Conservation (phyloP, 257 asterid genomes). For the Leonotis leonurus region DNA sequence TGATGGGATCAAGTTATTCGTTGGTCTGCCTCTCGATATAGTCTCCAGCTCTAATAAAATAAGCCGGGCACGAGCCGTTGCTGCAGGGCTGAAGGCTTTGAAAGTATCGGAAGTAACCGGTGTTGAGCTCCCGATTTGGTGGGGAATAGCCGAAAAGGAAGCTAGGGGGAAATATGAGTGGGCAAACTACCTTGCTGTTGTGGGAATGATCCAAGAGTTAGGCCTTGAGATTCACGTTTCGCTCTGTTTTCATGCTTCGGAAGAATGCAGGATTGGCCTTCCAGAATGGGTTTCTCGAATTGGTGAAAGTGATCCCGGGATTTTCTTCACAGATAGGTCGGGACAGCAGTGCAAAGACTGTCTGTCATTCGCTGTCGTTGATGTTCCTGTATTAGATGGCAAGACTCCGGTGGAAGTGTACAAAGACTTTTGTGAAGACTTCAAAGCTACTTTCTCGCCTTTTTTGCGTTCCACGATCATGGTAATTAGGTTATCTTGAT, state of each 20-base stretch:
- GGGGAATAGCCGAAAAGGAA: constrained; percentile 85
- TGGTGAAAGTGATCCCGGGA: constrained; percentile 42
- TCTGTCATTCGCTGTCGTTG: constrained; percentile 57
- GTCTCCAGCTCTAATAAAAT: constrained; percentile 47
- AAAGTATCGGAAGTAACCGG: constrained; percentile 72
- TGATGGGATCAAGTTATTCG: constrained; percentile 44
- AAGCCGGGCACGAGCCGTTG: constrained; percentile 61
- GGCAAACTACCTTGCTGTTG: constrained; percentile 61
- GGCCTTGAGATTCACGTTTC: constrained; percentile 70
- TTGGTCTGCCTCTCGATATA: constrained; percentile 76
- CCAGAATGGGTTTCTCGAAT: constrained; percentile 71
- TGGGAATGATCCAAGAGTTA: constrained; percentile 49
- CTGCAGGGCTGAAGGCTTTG: constrained; percentile 76
- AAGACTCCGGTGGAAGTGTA: constrained; percentile 70
- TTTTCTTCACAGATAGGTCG: constrained; percentile 52
- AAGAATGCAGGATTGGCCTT: constrained; percentile 36
- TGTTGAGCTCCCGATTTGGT: constrained; percentile 87
- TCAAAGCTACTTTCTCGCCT: constrained; percentile 49
- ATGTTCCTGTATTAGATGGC: constrained; percentile 70
- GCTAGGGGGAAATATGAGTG: constrained; percentile 63
- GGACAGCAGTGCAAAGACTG: constrained; percentile 53
- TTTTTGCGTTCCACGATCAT: constrained; percentile 67
- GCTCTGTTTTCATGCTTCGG: constrained; percentile 62
- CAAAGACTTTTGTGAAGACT: constrained; percentile 51
- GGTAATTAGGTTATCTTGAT: constrained; percentile 35